Percentiles rank a stretch among this genome's conserved stretches.
phyloP scores from a whole-genome alignment of 2,329 filamentous ascomycete species.

The Epicoccum nigrum region DNA sequence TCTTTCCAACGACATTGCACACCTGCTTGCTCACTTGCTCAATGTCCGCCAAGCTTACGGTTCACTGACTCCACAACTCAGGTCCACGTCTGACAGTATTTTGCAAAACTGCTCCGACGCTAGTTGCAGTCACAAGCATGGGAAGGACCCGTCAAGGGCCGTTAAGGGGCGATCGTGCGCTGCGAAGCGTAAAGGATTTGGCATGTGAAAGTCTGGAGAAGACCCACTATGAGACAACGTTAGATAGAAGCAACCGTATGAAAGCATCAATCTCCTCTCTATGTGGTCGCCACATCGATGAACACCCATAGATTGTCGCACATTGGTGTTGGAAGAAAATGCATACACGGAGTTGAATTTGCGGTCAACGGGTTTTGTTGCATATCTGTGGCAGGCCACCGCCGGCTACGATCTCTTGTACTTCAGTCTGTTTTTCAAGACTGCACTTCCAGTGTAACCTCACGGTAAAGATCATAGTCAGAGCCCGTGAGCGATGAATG shows the following conservation, averaged over 20 bases:
- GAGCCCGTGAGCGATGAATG: background rate
- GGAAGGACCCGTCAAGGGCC: slow-evolving; percentile 17
- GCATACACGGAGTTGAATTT: too few species aligned
- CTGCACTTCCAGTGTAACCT: background rate
- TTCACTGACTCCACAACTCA: slow-evolving; percentile 5
- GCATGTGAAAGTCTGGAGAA: slow-evolving; percentile 35
- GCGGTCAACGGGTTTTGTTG: too few species aligned
- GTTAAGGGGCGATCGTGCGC: slow-evolving; percentile 20
- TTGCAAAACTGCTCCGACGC: slow-evolving; percentile 8
- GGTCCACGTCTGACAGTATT: background rate
- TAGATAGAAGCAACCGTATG: background rate
- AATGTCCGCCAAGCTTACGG: slow-evolving; percentile 2
- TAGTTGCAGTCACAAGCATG: slow-evolving; percentile 12
- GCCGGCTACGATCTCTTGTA: too few species aligned
- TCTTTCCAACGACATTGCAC: too few species aligned
- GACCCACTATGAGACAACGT: slow-evolving; percentile 18
- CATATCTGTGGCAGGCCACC: background rate
- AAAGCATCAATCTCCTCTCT: too few species aligned
- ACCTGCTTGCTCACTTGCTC: background rate
- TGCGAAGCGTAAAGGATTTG: slow-evolving; percentile 18
- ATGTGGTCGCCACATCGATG: too few species aligned
- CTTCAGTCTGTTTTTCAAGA: too few species aligned
- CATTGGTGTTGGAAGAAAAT: too few species aligned
- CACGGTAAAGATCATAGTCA: background rate
- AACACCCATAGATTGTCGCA: too few species aligned